Percentiles rank a stretch among this genome's conserved stretches.
Conservation (phyloP, 1,284 basidiomycete species). For the Moesziomyces parantarcticus region DNA sequence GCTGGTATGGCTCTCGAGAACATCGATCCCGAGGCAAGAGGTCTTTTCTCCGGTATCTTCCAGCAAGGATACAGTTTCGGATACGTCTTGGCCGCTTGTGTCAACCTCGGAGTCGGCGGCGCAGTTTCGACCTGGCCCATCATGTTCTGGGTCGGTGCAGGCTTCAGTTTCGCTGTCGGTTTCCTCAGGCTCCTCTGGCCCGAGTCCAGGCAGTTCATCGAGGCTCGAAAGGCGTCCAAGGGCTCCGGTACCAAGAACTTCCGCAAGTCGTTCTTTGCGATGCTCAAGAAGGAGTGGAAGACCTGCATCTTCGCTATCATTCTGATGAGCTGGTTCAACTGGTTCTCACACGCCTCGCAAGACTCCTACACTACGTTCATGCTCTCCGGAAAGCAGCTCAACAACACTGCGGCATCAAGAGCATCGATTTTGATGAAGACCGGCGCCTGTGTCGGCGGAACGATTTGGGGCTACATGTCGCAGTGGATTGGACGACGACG, state of each 20-base stretch:
- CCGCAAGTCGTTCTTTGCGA: constrained; percentile 15
- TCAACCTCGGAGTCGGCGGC: constrained; percentile 52
- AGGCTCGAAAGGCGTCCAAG: constrained; percentile 34
- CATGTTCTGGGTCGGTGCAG: constrained; percentile 59
- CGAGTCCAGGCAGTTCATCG: constrained; percentile 56
- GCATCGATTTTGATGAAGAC: constrained; percentile 54
- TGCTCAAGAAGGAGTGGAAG: constrained; percentile 43
- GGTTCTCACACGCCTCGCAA: constrained; percentile 33
- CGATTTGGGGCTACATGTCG: constrained; percentile 51
- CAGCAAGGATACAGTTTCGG: constrained; percentile 55
- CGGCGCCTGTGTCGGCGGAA: constrained; percentile 50
- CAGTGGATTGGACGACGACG: constrained; percentile 54
- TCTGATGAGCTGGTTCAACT: constrained; percentile 48
- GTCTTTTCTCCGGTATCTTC: constrained; percentile 52
- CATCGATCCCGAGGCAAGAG: constrained; percentile 48
- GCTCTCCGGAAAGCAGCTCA: constrained; percentile 39
- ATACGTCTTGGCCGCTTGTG: constrained; percentile 53
- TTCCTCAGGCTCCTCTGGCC: constrained; percentile 45
- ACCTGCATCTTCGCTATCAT: constrained; percentile 34
- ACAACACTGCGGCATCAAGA: constrained; percentile 39
- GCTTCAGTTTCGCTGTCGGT: constrained; percentile 37
- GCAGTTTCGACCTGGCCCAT: constrained; percentile 38
- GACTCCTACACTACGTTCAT: constrained; percentile 55
- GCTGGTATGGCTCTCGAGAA: constrained; percentile 41
- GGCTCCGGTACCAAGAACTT: constrained; percentile 46